These are phyloP conservation scores for Solanum sitiens DNA, from an alignment of 257 asterid genomes.

Conservation along the genomic window DNA sequence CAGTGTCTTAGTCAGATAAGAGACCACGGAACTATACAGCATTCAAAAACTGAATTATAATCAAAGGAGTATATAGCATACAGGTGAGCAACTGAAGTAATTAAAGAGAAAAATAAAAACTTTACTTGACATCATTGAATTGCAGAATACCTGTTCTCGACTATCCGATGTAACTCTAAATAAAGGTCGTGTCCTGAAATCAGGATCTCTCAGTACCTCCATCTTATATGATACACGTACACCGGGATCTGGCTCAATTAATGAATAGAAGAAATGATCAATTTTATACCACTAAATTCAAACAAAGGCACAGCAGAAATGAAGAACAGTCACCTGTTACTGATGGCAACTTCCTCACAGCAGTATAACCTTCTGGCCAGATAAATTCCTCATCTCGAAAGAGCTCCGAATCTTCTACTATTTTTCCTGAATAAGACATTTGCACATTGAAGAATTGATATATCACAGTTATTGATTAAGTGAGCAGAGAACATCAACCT, in stretches of 20 bases:
- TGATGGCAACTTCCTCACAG: slow-evolving; percentile 57
- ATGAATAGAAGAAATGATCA: not conserved
- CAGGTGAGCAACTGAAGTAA: not conserved
- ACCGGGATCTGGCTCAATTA: slow-evolving; percentile 49
- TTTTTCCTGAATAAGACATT: slow-evolving; percentile 52
- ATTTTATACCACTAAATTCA: not conserved
- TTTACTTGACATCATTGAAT: slow-evolving; percentile 3
- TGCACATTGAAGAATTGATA: slow-evolving; percentile 3
- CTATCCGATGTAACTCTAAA: slow-evolving; percentile 66
- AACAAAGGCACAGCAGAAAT: not conserved
- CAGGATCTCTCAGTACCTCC: slow-evolving; percentile 79
- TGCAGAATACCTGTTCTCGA: slow-evolving; percentile 67
- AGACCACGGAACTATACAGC: not conserved
- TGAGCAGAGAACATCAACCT: not conserved
- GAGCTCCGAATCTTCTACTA: slow-evolving; percentile 52
- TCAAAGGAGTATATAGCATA: not conserved
- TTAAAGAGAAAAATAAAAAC: not conserved
- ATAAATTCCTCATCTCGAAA: slow-evolving; percentile 65
- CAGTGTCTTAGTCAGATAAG: not conserved
- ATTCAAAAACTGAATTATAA: not conserved
- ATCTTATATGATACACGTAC: slow-evolving; percentile 47
- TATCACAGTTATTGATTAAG: not conserved
- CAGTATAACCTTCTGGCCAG: slow-evolving; percentile 92
- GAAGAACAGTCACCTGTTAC: slow-evolving; percentile 35
- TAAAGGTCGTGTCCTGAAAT: slow-evolving; percentile 49